These are phyloP conservation scores for Orbilia brochopaga DNA, from an alignment of 2,329 filamentous ascomycete genomes.

Conservation along the genomic window DNA sequence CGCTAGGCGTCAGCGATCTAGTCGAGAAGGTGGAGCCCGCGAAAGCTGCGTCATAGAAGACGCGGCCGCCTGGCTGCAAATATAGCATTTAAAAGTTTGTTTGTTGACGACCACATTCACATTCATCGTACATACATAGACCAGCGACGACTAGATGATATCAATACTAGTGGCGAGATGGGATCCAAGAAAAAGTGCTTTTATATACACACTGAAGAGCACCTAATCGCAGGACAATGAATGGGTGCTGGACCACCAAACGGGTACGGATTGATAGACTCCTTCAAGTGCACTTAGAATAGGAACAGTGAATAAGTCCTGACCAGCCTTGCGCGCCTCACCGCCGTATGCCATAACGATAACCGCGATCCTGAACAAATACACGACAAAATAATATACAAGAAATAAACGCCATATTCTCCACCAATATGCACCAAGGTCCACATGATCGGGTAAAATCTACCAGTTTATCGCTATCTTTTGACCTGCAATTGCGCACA, in stretches of 20 bases:
- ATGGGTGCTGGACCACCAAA: no score
- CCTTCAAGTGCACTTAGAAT: no score
- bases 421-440: background rate
- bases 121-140: background rate
- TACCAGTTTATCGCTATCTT: no score
- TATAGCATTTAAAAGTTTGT: background rate
- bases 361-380: background rate
- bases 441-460: no score
- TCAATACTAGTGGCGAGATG: background rate
- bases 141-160: background rate
- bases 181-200: background rate
- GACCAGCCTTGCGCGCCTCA: no score
- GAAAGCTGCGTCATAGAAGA: slow-evolving; percentile 31
- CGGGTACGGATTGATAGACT: no score
- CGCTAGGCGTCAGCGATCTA: slow-evolving; percentile 54
- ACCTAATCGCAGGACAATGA: no score
- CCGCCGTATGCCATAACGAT: no score
- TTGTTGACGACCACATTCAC: background rate
- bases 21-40: slow-evolving; percentile 51
- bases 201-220: no score
- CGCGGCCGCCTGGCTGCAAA: background rate
- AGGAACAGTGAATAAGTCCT: no score
- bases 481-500: no score
- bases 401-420: slow-evolving; percentile 1
- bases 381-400: background rate